These are phyloP conservation scores for Calonectria hawksworthii DNA, from an alignment of 2,329 filamentous ascomycete genomes.

Conservation along the genomic window DNA sequence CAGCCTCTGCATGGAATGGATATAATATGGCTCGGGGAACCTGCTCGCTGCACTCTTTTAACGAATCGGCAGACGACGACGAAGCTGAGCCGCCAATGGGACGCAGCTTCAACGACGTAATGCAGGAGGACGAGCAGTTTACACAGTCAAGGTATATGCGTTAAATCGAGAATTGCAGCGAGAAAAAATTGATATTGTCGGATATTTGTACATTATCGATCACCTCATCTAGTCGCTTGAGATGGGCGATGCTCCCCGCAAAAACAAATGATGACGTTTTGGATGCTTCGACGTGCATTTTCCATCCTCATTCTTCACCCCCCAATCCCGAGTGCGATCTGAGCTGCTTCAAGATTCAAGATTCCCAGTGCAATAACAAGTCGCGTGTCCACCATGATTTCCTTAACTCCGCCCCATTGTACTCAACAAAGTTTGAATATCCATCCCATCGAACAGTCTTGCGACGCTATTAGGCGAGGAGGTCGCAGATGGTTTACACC, in stretches of 20 bases:
- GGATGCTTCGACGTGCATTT: conserved; percentile 24
- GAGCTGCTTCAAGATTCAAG: conserved; percentile 29
- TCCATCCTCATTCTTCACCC: conserved; percentile 29
- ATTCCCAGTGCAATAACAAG: conserved; percentile 41
- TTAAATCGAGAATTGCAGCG: conserved; percentile 29
- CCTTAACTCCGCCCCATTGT: conserved; percentile 45
- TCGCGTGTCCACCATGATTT: conserved; percentile 45
- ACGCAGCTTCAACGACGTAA: conserved; percentile 70
- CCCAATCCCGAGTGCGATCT: conserved; percentile 28
- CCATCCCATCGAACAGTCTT: conserved; percentile 19
- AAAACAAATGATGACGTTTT: conserved; percentile 23
- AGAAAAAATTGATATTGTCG: conserved; percentile 32
- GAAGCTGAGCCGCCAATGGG: conserved; percentile 75
- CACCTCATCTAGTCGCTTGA: conserved; percentile 25
- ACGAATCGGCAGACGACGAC: conserved; percentile 74
- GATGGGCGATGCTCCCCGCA: conserved; percentile 21
- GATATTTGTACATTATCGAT: conserved; percentile 46
- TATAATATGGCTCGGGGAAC: conserved; percentile 81
- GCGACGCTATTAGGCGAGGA: conserved; percentile 10
- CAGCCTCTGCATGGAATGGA: conserved; percentile 87
- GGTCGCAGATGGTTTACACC: conserved; percentile 5
- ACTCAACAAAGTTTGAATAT: conserved; percentile 41
- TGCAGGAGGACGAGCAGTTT: conserved; percentile 58
- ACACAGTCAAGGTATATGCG: conserved; percentile 35
- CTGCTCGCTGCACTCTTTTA: conserved; percentile 84